Conservation (phyloP, 106 monocot species). For the Amphibolis antarctica region DNA sequence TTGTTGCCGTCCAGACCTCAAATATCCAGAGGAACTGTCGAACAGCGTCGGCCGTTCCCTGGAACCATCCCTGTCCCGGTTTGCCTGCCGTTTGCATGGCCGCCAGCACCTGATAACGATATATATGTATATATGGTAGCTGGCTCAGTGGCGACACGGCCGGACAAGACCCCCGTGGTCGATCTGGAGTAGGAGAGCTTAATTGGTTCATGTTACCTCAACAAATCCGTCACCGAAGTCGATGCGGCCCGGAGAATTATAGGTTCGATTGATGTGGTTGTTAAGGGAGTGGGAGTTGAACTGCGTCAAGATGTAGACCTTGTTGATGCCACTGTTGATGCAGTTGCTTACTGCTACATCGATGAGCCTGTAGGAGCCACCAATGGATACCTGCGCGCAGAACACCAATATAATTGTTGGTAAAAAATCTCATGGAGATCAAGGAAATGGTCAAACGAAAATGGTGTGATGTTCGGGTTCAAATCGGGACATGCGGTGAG, state of each 20-base stretch:
- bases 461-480: too few species aligned
- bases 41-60: constrained; percentile 88
- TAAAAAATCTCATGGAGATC: too few species aligned
- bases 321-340: constrained; percentile 67
- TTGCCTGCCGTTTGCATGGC: constrained; percentile 83
- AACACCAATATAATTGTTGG: too few species aligned
- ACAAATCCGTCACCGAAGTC: constrained; percentile 53
- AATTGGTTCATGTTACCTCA: constrained; percentile 34
- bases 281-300: constrained; percentile 64
- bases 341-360: constrained; percentile 79
- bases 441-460: too few species aligned
- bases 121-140: background rate
- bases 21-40: constrained; percentile 82
- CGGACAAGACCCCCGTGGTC: too few species aligned
- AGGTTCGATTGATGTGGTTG: constrained; percentile 47
- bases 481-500: too few species aligned
- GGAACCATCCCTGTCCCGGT: constrained; percentile 68
- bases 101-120: constrained; percentile 49
- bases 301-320: constrained; percentile 55
- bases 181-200: background rate
- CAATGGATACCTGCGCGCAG: constrained; percentile 45
- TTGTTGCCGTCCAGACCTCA: constrained; percentile 27
- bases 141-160: background rate
- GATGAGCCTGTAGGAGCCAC: constrained; percentile 68
- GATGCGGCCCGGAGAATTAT: constrained; percentile 42